Percentiles rank a stretch among this genome's conserved stretches.
These are phyloP conservation scores for Heterococcus sp. DNA, from an alignment of 108 stramenopile species.

Conservation along the genomic window DNA sequence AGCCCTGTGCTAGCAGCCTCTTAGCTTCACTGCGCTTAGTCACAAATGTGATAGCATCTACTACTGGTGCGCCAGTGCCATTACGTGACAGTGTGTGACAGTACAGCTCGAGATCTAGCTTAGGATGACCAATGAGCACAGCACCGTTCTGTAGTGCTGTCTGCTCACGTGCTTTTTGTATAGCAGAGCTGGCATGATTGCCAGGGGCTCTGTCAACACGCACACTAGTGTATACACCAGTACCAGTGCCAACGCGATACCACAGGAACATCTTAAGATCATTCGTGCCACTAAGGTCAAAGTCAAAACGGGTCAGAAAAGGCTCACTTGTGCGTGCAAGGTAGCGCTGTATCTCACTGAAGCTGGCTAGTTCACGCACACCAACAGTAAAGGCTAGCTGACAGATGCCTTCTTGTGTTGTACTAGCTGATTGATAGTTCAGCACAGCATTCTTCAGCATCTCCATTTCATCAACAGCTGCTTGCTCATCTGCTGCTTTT, in stretches of 20 bases:
- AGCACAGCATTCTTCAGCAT: neutral
- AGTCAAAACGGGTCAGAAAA: slow-evolving; percentile 1
- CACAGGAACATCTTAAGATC: slow-evolving; percentile 12
- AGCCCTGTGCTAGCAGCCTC: neutral
- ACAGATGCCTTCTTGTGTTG: slow-evolving; percentile 14
- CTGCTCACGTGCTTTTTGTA: slow-evolving; percentile 5
- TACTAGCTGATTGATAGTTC: neutral
- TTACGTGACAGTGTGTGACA: neutral
- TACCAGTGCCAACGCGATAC: slow-evolving; percentile 12
- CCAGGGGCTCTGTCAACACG: slow-evolving; percentile 13
- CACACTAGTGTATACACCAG: slow-evolving; percentile 13
- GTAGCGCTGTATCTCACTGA: slow-evolving; percentile 12
- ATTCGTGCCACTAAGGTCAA: slow-evolving; percentile 30
- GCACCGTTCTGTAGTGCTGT: neutral
- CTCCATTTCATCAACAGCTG: neutral
- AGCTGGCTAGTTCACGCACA: neutral
- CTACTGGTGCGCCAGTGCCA: neutral
- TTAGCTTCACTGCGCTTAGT: neutral
- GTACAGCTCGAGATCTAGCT: neutral
- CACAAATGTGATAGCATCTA: neutral
- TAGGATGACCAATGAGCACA: slow-evolving; percentile 2
- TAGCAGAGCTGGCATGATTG: slow-evolving; percentile 7
- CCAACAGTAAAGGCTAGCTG: slow-evolving; percentile 26
- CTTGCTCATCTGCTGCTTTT: neutral
- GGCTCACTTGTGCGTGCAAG: slow-evolving; percentile 2